phyloP scores from a whole-genome alignment of 305 asterid genomes.

The Rubia peregrina region DNA sequence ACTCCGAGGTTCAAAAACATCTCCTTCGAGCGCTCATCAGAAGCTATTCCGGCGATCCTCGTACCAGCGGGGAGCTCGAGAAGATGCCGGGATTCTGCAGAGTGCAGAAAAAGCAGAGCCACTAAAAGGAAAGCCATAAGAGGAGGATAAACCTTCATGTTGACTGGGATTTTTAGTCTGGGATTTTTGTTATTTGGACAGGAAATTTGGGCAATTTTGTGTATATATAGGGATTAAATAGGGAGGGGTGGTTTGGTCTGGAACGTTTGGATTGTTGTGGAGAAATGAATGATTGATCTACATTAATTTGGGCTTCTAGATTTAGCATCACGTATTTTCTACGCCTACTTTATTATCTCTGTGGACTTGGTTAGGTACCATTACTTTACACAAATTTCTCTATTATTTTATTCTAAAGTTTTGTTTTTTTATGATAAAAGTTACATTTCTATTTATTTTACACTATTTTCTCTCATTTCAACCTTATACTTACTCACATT shows the following conservation, averaged over 20 bases:
- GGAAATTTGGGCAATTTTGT: background rate
- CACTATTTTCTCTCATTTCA: too few relatives aligned
- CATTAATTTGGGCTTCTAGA: slow-evolving; percentile 13
- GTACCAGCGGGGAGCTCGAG: background rate
- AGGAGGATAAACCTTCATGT: background rate
- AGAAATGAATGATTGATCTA: background rate
- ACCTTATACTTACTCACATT: too few relatives aligned
- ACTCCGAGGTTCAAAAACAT: slow-evolving; percentile 36
- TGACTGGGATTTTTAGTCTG: background rate
- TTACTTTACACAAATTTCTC: background rate
- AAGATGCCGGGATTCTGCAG: slow-evolving; percentile 5
- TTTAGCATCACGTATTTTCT: background rate
- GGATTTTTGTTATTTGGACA: background rate
- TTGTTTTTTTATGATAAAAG: too few relatives aligned
- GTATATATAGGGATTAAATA: background rate
- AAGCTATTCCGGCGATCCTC: slow-evolving; percentile 18
- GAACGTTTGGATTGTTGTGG: slow-evolving; percentile 8
- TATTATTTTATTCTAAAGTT: too few relatives aligned
- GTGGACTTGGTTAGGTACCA: background rate
- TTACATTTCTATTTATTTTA: too few relatives aligned
- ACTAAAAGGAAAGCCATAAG: slow-evolving; percentile 3
- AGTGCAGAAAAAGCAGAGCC: background rate
- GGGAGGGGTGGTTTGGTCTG: background rate
- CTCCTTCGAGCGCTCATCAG: background rate
- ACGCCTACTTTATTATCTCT: background rate